A percentile compares a stretch with the other conserved stretches of the same genome.
Evolutionary conservation across 495 filamentous ascomycete species (phyloP).

Genomic region (Darksidea phi): DNA sequence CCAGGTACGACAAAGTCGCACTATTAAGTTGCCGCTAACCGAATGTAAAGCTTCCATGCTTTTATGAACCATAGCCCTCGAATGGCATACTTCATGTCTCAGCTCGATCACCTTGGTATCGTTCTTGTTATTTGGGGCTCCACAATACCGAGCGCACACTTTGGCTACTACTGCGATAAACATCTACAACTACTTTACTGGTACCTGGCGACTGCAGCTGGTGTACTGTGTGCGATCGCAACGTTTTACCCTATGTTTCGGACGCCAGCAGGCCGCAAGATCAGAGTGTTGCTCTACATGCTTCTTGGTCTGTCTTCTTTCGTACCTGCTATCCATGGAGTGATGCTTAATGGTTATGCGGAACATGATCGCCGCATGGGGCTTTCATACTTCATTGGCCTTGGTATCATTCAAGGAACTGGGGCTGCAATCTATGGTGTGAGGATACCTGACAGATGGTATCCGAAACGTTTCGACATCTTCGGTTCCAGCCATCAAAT

Average conservation of each 20-base stretch:
- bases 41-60: conserved; percentile 46
- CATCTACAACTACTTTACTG: conserved; percentile 45
- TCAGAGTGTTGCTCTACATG: conserved; percentile 47
- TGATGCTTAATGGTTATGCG: conserved; percentile 33
- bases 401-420: too few relatives aligned
- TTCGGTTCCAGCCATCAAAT: conserved; percentile 26
- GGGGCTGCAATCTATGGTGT: conserved; percentile 9
- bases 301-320: conserved; percentile 48
- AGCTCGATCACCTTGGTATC: conserved; percentile 55
- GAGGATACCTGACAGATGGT: conserved; percentile 18
- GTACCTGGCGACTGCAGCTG: conserved; percentile 40
- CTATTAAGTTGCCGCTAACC: too few relatives aligned
- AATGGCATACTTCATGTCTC: conserved; percentile 44
- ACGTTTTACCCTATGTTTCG: conserved; percentile 46
- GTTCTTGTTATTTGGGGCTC: conserved; percentile 56
- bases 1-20: too few relatives aligned
- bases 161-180: conserved; percentile 49
- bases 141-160: conserved; percentile 54
- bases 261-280: conserved; percentile 41
- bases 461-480: conserved; percentile 25
- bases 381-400: neutral
- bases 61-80: conserved; percentile 51
- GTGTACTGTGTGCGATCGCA: conserved; percentile 40
- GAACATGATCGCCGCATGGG: conserved; percentile 16
- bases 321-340: conserved; percentile 48